Base-by-base conservation (phyloP, 768 basidiomycete genomes). In the Paxillus rubicundulus region DNA sequence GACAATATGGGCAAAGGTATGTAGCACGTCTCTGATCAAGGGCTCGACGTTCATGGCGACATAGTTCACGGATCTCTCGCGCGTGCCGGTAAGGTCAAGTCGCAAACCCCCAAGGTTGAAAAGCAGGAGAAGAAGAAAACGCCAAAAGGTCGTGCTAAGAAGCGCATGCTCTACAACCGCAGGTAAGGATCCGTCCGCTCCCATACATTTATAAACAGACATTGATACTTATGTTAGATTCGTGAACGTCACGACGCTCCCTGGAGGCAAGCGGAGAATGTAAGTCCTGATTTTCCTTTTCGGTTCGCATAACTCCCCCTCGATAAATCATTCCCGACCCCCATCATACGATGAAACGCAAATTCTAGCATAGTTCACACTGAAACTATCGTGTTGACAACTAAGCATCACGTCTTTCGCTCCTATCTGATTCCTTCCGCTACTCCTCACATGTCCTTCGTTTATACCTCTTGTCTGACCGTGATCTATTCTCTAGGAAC, bases 31-130 rank as follows among this genome's bases (percentile, higher is more conserved):
- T 41, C 32, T 43, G 24, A 38, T 51, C 53, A 47, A 34, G 52
- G 24, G 36, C 38, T 33, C 38, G 47, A n/a, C 44, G 5, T 4
- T 30, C 24, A 27, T 46, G n/a, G 1, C 7, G 0, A 1, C 14
- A 38, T 27, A 93, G 94, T 96, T 78, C 94, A 98, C 89, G 94
- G 94, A 74, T 98, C 94, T 72, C 93, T 96, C 78, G 94, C 94
- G 78, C 94, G 94, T 82, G 94, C 94, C 72, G 95, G 95, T 74
- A 98, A 98, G 85, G 96, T 98, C 82, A 97, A 93, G 79, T 92
- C 90, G 64, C 92, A 95, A 78, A 91, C 88, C 67, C 95, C 95
- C 67, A 98, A 98, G 78, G 96, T 97, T 69, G 96, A 97, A 68
- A 85, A 87, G 74, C 92, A 96, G 79, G 96, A 98, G 80, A 98